These are phyloP conservation scores for Hura crepitans DNA, from an alignment of 441 rosid genomes.

Conservation along the genomic window DNA sequence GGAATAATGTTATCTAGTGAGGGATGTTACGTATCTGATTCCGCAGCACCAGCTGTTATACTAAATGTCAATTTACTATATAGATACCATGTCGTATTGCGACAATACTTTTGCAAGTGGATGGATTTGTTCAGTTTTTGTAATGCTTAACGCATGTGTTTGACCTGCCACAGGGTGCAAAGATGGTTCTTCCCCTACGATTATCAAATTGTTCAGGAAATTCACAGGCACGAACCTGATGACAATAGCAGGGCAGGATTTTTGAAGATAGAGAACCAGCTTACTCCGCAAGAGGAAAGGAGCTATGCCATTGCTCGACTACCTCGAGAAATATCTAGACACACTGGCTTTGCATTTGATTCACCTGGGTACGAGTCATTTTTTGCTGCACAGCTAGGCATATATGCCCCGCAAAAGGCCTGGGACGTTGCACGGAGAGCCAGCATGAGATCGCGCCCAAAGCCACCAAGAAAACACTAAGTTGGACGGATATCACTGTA, in stretches of 20 bases:
- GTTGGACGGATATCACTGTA: conserved; percentile 22
- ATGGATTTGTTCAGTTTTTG: background rate
- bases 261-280: conserved; percentile 54
- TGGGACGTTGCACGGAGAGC: conserved; percentile 99
- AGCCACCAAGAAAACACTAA: conserved; percentile 42
- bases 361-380: conserved; percentile 97
- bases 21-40: background rate
- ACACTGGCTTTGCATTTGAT: conserved; percentile 95
- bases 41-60: background rate
- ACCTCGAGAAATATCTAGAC: conserved; percentile 83
- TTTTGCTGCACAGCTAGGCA: conserved; percentile 87
- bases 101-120: background rate
- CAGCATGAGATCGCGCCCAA: conserved; percentile 59
- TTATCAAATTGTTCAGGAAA: conserved; percentile 91
- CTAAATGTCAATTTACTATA: background rate
- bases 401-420: conserved; percentile 83
- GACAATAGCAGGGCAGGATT: conserved; percentile 44
- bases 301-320: conserved; percentile 83
- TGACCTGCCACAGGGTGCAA: conserved; percentile 49
- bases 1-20: background rate
- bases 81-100: background rate
- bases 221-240: conserved; percentile 67
- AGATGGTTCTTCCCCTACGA: conserved; percentile 95
- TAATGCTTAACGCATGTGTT: background rate
- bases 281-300: conserved; percentile 73